Conservation (phyloP, 768 basidiomycete species). For the Kwoniella mangroviensis region DNA sequence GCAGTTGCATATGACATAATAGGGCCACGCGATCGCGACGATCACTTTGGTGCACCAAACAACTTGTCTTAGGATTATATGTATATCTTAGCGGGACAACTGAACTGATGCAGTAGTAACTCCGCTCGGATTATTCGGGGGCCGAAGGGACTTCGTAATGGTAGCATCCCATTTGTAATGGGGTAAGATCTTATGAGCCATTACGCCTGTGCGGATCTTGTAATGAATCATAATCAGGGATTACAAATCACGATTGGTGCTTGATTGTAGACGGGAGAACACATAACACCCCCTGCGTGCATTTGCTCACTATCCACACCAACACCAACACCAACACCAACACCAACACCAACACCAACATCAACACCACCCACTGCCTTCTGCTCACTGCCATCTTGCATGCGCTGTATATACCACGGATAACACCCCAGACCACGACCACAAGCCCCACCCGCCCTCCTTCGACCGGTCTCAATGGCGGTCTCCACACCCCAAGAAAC, state of each 20-base stretch:
- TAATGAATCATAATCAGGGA: not conserved
- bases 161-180: not conserved
- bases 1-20: no score
- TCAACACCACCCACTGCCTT: no score
- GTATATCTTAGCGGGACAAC: not conserved
- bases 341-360: no score
- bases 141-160: not conserved
- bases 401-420: not conserved
- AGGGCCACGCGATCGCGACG: not conserved
- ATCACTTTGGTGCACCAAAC: not conserved
- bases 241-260: not conserved
- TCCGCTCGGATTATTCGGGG: not conserved
- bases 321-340: no score
- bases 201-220: not conserved
- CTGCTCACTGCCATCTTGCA: no score
- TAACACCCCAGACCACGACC: not conserved
- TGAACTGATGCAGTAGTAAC: not conserved
- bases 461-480: not conserved
- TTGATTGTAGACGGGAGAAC: no score
- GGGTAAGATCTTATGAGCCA: not conserved
- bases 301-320: no score
- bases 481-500: constrained; percentile 17
- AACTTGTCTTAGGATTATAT: no score
- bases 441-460: not conserved
- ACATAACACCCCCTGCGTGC: no score